phyloP scores from a whole-genome alignment of 805 yeast species.

The Starmerella stellata region DNA sequence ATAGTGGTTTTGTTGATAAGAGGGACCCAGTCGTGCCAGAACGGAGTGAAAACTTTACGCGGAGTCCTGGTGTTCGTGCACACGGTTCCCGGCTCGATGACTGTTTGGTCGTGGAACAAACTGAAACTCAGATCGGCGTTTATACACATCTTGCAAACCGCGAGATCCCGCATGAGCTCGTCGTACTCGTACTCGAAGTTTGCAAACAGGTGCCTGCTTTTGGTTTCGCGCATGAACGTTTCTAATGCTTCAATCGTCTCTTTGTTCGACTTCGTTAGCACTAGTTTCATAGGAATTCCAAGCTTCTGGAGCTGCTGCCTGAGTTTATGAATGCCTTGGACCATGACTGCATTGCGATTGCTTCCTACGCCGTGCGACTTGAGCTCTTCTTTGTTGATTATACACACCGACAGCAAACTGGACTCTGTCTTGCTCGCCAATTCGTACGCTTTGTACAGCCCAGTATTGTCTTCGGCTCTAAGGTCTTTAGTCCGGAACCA shows the following conservation, averaged over 20 bases:
- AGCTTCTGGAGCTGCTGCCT: conserved; percentile 20
- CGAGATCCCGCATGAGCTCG: conserved; percentile 25
- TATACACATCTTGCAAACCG: conserved; percentile 13
- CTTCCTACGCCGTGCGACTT: conserved; percentile 30
- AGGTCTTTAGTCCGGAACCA: conserved; percentile 32
- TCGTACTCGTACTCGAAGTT: conserved; percentile 32
- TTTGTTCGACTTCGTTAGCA: conserved; percentile 2
- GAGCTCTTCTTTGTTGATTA: conserved; percentile 28
- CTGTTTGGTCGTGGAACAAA: conserved; percentile 27
- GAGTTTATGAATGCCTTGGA: conserved; percentile 23
- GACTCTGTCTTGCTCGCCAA: conserved; percentile 21
- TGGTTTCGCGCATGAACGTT: conserved; percentile 19
- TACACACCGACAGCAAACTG: conserved; percentile 26
- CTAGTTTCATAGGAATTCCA: conserved; percentile 24
- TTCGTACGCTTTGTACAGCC: conserved; percentile 25
- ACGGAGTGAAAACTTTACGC: conserved; percentile 30
- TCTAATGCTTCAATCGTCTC: conserved; percentile 1
- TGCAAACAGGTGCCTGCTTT: conserved; percentile 22
- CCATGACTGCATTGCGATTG: conserved; percentile 27
- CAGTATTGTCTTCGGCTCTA: conserved; percentile 30
- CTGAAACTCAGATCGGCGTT: conserved; percentile 17
- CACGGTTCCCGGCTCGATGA: conserved; percentile 28
- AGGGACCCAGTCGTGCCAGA: conserved; percentile 27
- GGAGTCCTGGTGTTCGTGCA: conserved; percentile 25
- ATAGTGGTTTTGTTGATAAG: conserved; percentile 6